phyloP scores from a whole-genome alignment of 768 basidiomycete species.

The Roridomyces roridus region DNA sequence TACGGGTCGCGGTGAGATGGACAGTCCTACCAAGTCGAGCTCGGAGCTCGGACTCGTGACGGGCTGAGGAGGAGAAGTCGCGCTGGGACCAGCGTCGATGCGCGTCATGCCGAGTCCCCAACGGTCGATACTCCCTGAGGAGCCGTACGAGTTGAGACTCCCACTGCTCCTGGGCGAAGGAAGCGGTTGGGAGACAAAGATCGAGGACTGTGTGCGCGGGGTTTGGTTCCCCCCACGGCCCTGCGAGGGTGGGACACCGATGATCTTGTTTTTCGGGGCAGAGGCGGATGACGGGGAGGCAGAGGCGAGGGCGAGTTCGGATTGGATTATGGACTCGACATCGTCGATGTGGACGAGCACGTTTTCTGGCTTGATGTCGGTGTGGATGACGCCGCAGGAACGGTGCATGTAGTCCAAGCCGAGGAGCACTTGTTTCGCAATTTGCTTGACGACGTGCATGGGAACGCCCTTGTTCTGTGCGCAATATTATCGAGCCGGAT shows the following conservation, averaged over 20 bases:
- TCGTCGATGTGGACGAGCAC: slow-evolving; percentile 97
- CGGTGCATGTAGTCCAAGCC: slow-evolving; percentile 98
- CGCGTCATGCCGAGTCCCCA: slow-evolving; percentile 93
- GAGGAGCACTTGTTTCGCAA: slow-evolving; percentile 94
- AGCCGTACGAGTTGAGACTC: slow-evolving; percentile 20
- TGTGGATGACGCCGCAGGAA: slow-evolving; percentile 97
- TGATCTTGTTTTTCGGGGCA: slow-evolving; percentile 69
- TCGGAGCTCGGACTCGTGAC: slow-evolving; percentile 21
- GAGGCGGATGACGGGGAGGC: slow-evolving; percentile 36
- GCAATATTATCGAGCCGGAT: not conserved
- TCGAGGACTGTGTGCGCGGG: slow-evolving; percentile 80
- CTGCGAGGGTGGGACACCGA: slow-evolving; percentile 92
- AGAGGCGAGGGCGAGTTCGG: slow-evolving; percentile 67
- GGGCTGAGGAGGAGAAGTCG: not conserved
- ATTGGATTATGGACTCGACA: slow-evolving; percentile 89
- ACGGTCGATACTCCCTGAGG: slow-evolving; percentile 68
- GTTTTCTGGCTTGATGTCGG: slow-evolving; percentile 98
- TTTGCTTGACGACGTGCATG: slow-evolving; percentile 90
- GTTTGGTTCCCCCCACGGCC: slow-evolving; percentile 97
- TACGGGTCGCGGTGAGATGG: slow-evolving; percentile 26
- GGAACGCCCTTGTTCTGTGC: slow-evolving; percentile 94
- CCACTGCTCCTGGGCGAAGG: slow-evolving; percentile 64
- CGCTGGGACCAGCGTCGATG: slow-evolving; percentile 60
- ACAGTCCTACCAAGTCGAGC: slow-evolving; percentile 19
- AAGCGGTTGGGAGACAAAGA: slow-evolving; percentile 92